Evolutionary conservation across 2,329 filamentous ascomycete genomes (phyloP), one percentile per base, ranked within the genome.

Genomic region (Monosporascus sp.): DNA sequence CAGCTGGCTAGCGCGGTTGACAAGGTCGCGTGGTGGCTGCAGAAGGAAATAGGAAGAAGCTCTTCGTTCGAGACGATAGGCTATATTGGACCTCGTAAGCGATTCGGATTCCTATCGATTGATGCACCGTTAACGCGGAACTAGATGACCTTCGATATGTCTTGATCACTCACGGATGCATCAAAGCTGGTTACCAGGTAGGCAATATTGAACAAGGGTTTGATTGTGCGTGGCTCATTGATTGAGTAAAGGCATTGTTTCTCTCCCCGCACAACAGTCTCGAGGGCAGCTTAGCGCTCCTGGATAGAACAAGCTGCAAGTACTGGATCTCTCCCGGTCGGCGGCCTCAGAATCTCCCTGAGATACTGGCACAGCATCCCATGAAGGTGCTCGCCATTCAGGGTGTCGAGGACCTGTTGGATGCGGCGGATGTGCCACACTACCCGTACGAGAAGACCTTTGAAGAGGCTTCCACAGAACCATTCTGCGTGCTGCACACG

Each of bases 401-500:
- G 0, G 18, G 28, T 4, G 51, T 70, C 7, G 60, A 67, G 3
- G 59, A 65, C 1, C 65, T 73, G 37, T 58, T 69, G 5, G 54
- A 62, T 5, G 46, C 57, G 5, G 50, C 58, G 2, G 26, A 47
- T 2, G 48, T 53, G 0, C 15, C 59, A 37, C 50, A 57, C 4
- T 72, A 66, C 26, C 55, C 54, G 0, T 74, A 70, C 50, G 60
- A 57, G 3, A 70, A 67, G 41, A 65, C 60, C 2, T 73, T 66
- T n/a, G 64, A 67, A 2, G 58, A 65, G 3, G 70, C 67, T 6
- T 58, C 56, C 0, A 56, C 67, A 31, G 71, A 74, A 1, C 67
- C 69, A 0, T 70, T 74, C 5, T 65, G 70, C 26, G 63, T 71
- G 26, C 51, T 74, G 1, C 74, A 76, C 48, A 75, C 74, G 0